A percentile compares a stretch with the other conserved stretches of the same genome.
These are phyloP conservation scores for Achaetomiella virescens DNA, from an alignment of 495 filamentous ascomycete genomes.

Conservation along the genomic window DNA sequence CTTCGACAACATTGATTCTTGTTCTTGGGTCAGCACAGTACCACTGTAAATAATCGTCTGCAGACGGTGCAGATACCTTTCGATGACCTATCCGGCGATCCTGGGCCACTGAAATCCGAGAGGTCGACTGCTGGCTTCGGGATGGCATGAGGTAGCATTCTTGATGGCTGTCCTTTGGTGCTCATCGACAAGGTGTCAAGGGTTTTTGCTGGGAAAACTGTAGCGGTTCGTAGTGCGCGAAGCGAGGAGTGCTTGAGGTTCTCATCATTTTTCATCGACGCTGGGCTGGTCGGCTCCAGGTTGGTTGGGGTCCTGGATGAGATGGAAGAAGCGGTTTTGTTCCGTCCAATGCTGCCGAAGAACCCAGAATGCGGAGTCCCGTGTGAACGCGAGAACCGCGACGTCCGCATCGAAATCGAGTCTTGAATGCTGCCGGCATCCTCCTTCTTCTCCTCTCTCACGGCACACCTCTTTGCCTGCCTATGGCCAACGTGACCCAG, in stretches of 20 bases:
- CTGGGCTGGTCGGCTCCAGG: conserved; percentile 8
- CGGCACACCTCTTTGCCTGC: conserved; percentile 34
- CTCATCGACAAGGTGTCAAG: neutral
- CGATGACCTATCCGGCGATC: conserved; percentile 12
- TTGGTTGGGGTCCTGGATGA: conserved; percentile 22
- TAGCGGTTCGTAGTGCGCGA: neutral
- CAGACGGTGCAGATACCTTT: conserved; percentile 5
- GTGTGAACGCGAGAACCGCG: conserved; percentile 28
- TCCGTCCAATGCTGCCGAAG: conserved; percentile 25
- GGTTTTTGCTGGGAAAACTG: neutral
- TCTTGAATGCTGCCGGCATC: conserved; percentile 22
- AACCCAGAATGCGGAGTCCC: conserved; percentile 22
- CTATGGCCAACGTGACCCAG: conserved; percentile 42
- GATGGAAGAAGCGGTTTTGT: conserved; percentile 7
- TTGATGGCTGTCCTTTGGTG: neutral
- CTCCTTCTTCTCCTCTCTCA: conserved; percentile 27
- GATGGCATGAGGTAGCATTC: neutral
- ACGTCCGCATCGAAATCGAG: conserved; percentile 33
- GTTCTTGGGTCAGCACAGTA: neutral
- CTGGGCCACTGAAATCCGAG: neutral
- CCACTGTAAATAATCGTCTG: neutral
- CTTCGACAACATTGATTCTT: conserved; percentile 40
- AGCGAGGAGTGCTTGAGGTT: conserved; percentile 6
- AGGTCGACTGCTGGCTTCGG: neutral
- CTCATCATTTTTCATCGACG: neutral